Evolutionary conservation across 2,329 filamentous ascomycete genomes (phyloP), one percentile per base, ranked within the genome.

Genomic region (Fusarium luffae): DNA sequence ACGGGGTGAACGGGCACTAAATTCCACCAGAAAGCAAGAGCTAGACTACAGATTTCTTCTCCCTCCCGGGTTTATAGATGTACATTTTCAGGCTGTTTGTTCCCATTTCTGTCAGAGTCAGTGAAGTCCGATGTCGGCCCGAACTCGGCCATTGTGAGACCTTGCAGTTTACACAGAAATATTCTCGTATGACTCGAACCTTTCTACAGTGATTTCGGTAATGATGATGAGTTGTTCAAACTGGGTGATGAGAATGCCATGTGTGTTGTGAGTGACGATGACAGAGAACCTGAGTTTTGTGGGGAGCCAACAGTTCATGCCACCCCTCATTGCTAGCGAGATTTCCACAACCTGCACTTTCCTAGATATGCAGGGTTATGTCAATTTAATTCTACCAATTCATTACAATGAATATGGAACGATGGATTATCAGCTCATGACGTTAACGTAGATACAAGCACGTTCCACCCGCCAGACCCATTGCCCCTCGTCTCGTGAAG

Each of bases 111-210:
- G 13, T 43, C 21, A 3, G 14, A 43, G 13, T 21, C 21, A 10
- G 14, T 18, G 19, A 40, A 23, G 44, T 63, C 60, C 60, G 60
- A 63, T 63, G 43, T 55, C 60, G 60, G 60, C 14, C 60, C 60
- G 60, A 57, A 12, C 59, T 63, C 60, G 60, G 60, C 59, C 6
- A 21, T 9, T 1, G 18, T 8, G 5, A 8, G 14, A 6, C n/a
- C 28, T 12, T 4, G 34, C 34, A 37, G 10, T 30, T 16, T 7
- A 13, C 5, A 25, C 19, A 57, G n/a, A 9, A 37, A 19, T 16
- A n/a, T 43, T 34, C 8, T 14, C 14, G 21, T 34, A 21, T 25
- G 10, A 18, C 37, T 18, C 11, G 3, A 43, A 34, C 2, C 7
- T 43, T 11, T n/a, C 34, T 37, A 0, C 18, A 7, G 34, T 37